Conservation (phyloP, 345 rosid genomes). For the Eucalyptus polybractea region DNA sequence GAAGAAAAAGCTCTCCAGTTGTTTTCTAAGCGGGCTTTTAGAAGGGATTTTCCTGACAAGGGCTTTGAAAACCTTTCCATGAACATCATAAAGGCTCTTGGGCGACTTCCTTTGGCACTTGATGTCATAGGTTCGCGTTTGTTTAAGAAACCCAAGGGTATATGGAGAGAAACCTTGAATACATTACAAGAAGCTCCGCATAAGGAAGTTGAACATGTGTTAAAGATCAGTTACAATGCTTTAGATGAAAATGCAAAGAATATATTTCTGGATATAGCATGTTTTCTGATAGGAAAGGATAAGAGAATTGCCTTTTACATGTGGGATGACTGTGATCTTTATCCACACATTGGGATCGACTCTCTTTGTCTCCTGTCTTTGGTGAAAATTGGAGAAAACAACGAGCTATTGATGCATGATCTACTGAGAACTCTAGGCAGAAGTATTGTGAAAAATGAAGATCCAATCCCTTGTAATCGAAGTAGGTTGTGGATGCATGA, state of each 20-base stretch:
- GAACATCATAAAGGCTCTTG: rapidly evolving
- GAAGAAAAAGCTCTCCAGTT: neutral
- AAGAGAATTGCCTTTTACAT: neutral
- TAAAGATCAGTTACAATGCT: neutral
- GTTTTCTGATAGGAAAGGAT: neutral
- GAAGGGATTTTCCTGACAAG: neutral
- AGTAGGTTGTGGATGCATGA: neutral
- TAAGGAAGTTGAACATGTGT: neutral
- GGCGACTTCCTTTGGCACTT: neutral
- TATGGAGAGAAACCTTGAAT: neutral
- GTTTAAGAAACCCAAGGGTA: rapidly evolving
- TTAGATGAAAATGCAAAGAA: rapidly evolving
- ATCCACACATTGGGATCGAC: rapidly evolving
- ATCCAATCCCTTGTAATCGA: neutral
- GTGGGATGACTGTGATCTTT: neutral
- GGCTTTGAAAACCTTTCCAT: neutral
- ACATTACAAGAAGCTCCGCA: neutral
- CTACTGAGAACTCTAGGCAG: neutral
- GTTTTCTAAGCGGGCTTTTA: neutral
- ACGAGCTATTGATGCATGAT: neutral
- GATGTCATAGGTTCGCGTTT: neutral
- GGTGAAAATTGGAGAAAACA: neutral
- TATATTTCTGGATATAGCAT: neutral
- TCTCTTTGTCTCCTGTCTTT: rapidly evolving
- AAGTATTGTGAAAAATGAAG: rapidly evolving